Evolutionary conservation across 495 filamentous ascomycete species (phyloP), one percentile per base, ranked within the genome.

Genomic region (Annulohypoxylon maeteangense): DNA sequence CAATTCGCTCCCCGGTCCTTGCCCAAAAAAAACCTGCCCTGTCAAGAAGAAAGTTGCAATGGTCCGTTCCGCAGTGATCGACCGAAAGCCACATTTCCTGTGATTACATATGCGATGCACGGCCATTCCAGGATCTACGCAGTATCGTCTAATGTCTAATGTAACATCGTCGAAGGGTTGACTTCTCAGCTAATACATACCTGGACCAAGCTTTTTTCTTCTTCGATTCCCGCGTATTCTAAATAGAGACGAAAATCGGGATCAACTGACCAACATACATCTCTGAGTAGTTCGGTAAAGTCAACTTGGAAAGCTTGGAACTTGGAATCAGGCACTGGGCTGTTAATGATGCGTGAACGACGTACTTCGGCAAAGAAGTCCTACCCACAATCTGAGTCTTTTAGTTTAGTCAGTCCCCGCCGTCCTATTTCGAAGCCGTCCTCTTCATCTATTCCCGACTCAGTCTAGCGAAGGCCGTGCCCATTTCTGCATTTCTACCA

Each of bases 11-110:
- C 62, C 50, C 51, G 51, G 51, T 62, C 68, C 59, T 45, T 66
- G 31, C 57, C 47, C n/a, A n/a, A n/a, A 29, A 53, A 50, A 44
- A 40, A 40, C 36, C 14, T n/a, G 36, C 36, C 36, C 34, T 44
- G 40, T 7, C 40, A n/a, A 44, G 40, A 59, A 32, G 27, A 67
- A 60, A 31, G 27, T 68, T 66, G 47, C 62, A 47, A 68, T 68
- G 69, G 64, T 60, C 69, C 69, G 69, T 72, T 68, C 69, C 69
- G 69, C 64, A 68, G 59, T 40, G 69, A 67, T 67, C 69, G 54
- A 44, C 69, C 59, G 69, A 68, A 68, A 72, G 59, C 64, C 36
- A 67, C 62, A 53, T 47, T 57, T 63, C 57, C 23, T 70, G 18
- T 58, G 25, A 62, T 66, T 71, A 66, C 58, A 55, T 61, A 59